Percentiles rank a stretch among this genome's conserved stretches.
phyloP scores from a whole-genome alignment of 208 protist genomes.

The Endotrypanum monterogeii region DNA sequence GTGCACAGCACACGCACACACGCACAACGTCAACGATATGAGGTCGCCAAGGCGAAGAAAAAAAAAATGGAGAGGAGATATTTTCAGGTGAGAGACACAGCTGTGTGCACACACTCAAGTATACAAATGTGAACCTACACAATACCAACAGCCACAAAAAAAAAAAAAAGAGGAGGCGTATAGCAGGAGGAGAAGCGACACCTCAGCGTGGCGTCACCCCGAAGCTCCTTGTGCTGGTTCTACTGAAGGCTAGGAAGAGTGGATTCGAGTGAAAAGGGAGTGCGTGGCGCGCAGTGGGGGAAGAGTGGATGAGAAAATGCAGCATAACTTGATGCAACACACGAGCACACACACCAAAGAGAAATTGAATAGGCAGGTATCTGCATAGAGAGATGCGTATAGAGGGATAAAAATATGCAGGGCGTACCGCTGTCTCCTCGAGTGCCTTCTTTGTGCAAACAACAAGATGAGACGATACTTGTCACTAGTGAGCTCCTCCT shows the following conservation, averaged over 20 bases:
- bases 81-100: not conserved
- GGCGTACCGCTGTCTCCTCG: not conserved
- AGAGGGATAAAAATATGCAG: not conserved
- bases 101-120: not conserved
- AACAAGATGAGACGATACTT: not conserved
- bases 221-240: not conserved
- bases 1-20: not conserved
- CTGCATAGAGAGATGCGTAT: too few species aligned
- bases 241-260: not conserved
- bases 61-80: not conserved
- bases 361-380: too few species aligned
- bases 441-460: too few species aligned
- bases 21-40: not conserved
- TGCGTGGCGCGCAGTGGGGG: not conserved
- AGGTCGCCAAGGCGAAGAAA: not conserved
- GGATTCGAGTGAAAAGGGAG: not conserved
- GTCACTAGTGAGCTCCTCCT: not conserved
- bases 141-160: not conserved
- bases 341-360: not conserved
- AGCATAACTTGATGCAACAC: too few species aligned
- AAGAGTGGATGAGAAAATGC: too few species aligned
- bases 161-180: not conserved
- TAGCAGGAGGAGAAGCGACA: not conserved
- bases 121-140: not conserved
- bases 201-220: not conserved